phyloP scores from a whole-genome alignment of 2,329 filamentous ascomycete genomes.

The Ophiognomonia clavigignenti-juglandacearum region DNA sequence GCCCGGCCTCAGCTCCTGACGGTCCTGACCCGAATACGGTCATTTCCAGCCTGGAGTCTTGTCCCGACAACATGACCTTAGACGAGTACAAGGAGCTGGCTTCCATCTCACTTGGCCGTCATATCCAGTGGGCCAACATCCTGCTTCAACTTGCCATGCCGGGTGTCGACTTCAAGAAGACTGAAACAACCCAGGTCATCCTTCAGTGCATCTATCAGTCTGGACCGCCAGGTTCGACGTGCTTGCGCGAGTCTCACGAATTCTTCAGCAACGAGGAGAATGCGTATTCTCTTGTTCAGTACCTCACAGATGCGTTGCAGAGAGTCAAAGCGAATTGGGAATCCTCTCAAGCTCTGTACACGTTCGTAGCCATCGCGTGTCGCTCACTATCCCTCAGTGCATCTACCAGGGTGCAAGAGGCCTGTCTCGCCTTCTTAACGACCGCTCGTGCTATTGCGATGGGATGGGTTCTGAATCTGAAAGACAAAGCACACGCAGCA shows the following conservation, averaged over 20 bases:
- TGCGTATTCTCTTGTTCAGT: slow-evolving; percentile 30
- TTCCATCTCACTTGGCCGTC: slow-evolving; percentile 40
- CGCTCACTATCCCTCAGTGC: slow-evolving; percentile 37
- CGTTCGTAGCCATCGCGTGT: slow-evolving; percentile 33
- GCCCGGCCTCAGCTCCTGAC: slow-evolving; percentile 19
- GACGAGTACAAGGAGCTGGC: slow-evolving; percentile 52
- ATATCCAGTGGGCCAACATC: slow-evolving; percentile 53
- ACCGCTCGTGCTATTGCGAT: slow-evolving; percentile 25
- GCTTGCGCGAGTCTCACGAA: slow-evolving; percentile 26
- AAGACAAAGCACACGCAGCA: slow-evolving; percentile 20
- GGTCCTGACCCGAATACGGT: background rate
- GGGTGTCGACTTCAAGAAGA: slow-evolving; percentile 44
- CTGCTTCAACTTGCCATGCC: slow-evolving; percentile 43
- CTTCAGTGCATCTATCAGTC: slow-evolving; percentile 45
- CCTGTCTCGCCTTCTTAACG: slow-evolving; percentile 14
- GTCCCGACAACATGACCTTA: slow-evolving; percentile 42
- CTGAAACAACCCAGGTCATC: slow-evolving; percentile 41
- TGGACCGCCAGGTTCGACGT: slow-evolving; percentile 28
- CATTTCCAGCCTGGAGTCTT: slow-evolving; percentile 41
- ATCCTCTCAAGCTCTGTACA: slow-evolving; percentile 33
- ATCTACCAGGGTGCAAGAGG: background rate
- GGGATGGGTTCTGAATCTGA: slow-evolving; percentile 34
- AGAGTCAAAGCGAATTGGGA: slow-evolving; percentile 48
- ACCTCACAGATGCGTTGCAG: slow-evolving; percentile 25
- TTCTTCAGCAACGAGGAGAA: slow-evolving; percentile 25